These are phyloP conservation scores for Lentinula guzmanii DNA, from an alignment of 768 basidiomycete species.

Conservation along the genomic window DNA sequence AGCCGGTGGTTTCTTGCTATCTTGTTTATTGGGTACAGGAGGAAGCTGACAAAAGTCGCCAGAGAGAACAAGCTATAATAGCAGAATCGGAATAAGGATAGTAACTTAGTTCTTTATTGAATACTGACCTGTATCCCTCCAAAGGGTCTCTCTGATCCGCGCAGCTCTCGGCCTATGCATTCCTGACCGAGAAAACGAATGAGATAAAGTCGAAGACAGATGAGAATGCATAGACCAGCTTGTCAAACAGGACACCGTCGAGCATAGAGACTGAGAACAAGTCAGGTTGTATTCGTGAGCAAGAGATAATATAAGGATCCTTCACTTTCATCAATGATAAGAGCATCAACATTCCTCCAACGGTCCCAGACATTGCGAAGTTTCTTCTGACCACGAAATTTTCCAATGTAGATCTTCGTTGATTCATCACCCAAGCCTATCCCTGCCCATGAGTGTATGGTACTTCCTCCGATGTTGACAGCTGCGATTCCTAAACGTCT, in stretches of 20 bases:
- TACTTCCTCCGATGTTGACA: constrained; percentile 76
- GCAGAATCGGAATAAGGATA: not conserved
- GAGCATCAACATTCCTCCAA: constrained; percentile 56
- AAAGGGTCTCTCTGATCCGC: constrained; percentile 54
- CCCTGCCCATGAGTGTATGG: constrained; percentile 80
- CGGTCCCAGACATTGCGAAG: constrained; percentile 38
- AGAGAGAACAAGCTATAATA: constrained; percentile 64
- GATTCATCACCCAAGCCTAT: constrained; percentile 66
- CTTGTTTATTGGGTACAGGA: constrained; percentile 56
- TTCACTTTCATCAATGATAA: constrained; percentile 84
- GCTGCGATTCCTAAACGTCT: constrained; percentile 50
- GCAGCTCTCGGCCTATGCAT: constrained; percentile 52
- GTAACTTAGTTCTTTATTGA: not conserved
- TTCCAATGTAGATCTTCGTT: constrained; percentile 45
- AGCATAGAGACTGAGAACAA: constrained; percentile 76
- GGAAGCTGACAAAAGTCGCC: constrained; percentile 93
- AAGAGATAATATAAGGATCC: constrained; percentile 12
- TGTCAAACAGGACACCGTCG: constrained; percentile 75
- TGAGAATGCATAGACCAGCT: constrained; percentile 43
- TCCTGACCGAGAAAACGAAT: constrained; percentile 42
- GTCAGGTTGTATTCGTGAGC: not conserved
- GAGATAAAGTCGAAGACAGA: not conserved
- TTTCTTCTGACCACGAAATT: constrained; percentile 38
- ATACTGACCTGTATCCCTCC: constrained; percentile 75
- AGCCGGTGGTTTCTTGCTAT: constrained; percentile 41